Base-by-base conservation (phyloP, 306 rosid genomes). In the Citrullus amarus region DNA sequence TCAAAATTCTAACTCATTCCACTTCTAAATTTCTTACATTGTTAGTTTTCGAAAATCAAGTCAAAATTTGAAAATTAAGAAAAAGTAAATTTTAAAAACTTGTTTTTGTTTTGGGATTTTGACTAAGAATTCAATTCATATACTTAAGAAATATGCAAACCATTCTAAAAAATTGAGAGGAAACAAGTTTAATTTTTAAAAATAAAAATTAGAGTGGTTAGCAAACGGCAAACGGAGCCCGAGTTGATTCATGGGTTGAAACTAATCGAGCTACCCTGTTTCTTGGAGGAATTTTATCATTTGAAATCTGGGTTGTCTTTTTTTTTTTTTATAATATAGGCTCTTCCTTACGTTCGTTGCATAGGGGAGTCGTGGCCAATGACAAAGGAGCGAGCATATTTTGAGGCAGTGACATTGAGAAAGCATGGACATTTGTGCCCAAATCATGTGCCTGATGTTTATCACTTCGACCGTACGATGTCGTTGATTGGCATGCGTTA, bases 291-390 rank as follows among this genome's bases (percentile, higher is more conserved):
- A 43, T 70, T 70, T 70, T 22, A 44, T 48, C 57, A 25, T 25
- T 70, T 44, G 56, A 48, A 70, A 48, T 46, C 57, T 70, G 36
- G 20, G 39, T 25, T 25, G 1, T 25, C 1, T 1, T 25, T 25
- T 25, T 25, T 51, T 74, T 53, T 15, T 46, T 51, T 43, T 46
- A 32, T 46, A 25, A 16, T 81, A 32, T 57, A 92, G 98, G 98
- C 98, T 78, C 83, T 92, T 17, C 97, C 97, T 4, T 95, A 95
- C 70, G 6, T 95, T 34, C 98, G 97, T 58, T 87, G 85, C 85
- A 87, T 92, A 8, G 98, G 98, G 28, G 98, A 95, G 78, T 90
- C 97, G 68, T 95, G 98, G 98, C 96, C 96, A 3, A 89, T 95
- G 93, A 89, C 97, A 0, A 95, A 84, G 87, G 98, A 95, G 78